Conservation (phyloP, 164 flowering plant genomes). For the Piper betle region DNA sequence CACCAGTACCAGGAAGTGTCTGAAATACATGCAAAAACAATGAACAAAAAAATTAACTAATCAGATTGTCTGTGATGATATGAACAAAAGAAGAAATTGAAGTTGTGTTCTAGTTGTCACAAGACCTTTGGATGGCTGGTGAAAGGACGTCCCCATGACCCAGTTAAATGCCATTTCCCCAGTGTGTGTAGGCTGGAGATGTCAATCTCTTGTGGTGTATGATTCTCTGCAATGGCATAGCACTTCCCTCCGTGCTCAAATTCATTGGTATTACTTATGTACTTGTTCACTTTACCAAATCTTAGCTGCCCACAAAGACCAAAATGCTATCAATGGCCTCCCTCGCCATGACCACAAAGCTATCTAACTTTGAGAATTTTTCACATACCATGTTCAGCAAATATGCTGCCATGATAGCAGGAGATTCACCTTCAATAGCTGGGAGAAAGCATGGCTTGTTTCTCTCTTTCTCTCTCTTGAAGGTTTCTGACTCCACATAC, state of each 20-base stretch:
- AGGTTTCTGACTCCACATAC: constrained; percentile 40
- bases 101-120: neutral
- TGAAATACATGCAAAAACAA: constrained; percentile 8
- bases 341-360: neutral
- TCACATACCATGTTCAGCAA: constrained; percentile 25
- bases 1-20: constrained; percentile 57
- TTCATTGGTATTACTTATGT: constrained; percentile 47
- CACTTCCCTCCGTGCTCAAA: constrained; percentile 44
- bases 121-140: constrained; percentile 58
- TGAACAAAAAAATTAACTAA: neutral
- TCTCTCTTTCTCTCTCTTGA: constrained; percentile 28
- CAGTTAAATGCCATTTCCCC: constrained; percentile 31
- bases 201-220: constrained; percentile 51
- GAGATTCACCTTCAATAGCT: constrained; percentile 38
- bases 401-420: constrained; percentile 30
- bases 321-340: neutral
- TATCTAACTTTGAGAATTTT: neutral
- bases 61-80: neutral
- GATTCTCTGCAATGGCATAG: constrained; percentile 39
- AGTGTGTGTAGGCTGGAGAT: constrained; percentile 24
- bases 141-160: constrained; percentile 46
- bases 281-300: constrained; percentile 32
- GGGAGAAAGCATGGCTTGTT: constrained; percentile 39
- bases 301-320: constrained; percentile 32
- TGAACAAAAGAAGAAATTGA: neutral